These are phyloP conservation scores for Pyrenophora graminea DNA, from an alignment of 2,329 filamentous ascomycete species.

Conservation along the genomic window DNA sequence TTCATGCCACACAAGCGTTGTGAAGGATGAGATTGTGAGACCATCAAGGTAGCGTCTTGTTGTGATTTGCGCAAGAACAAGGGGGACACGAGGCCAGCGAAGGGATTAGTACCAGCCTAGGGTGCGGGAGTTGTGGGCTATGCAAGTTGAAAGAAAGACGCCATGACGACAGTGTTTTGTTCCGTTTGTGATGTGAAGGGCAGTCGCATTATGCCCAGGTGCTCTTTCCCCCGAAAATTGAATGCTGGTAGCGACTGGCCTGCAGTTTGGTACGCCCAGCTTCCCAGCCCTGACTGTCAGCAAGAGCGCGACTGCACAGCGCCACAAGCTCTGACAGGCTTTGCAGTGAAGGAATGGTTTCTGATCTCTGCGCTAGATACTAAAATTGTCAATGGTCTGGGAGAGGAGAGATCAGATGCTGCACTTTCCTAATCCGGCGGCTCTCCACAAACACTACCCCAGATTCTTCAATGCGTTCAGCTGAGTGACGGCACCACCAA, in stretches of 20 bases:
- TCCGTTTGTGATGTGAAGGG: background rate
- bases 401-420: too few species aligned
- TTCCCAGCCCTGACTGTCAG: background rate
- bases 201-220: slow-evolving; percentile 1
- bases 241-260: background rate
- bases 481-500: too few species aligned
- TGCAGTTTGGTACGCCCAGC: slow-evolving; percentile 44
- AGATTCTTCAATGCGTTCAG: too few species aligned
- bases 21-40: background rate
- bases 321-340: too few species aligned
- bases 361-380: background rate
- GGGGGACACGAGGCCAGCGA: background rate
- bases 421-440: too few species aligned
- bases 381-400: background rate
- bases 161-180: background rate
- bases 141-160: too few species aligned
- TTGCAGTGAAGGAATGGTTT: too few species aligned
- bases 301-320: background rate
- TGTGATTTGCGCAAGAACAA: background rate
- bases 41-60: slow-evolving; percentile 1
- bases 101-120: background rate
- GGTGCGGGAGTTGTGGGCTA: too few species aligned
- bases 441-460: too few species aligned
- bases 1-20: background rate
- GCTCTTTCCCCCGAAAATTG: background rate